Evolutionary conservation across 139 green algal genomes (phyloP).

Genomic region (Ettlia oleoabundans): DNA sequence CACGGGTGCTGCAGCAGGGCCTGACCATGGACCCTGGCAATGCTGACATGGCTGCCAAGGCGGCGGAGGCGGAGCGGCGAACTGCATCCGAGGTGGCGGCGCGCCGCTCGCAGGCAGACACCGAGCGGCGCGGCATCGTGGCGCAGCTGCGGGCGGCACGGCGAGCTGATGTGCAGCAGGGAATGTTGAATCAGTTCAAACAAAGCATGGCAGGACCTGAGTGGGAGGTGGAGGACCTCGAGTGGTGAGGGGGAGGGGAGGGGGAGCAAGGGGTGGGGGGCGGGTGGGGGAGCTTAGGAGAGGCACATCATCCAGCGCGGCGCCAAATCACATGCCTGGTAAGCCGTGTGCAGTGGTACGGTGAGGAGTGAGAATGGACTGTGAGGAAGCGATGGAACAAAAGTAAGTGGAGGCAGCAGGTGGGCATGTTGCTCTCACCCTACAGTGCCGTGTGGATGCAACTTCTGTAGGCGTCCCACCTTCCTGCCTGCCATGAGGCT

Average conservation of each 20-base stretch:
- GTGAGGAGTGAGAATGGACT: too few species aligned
- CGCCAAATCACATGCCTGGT: too few species aligned
- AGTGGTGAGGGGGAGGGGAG: conserved; percentile 51
- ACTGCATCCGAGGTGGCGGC: conserved; percentile 1
- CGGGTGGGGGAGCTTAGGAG: not conserved
- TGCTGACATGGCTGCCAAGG: conserved; percentile 24
- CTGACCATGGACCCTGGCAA: conserved; percentile 38
- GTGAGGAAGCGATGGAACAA: too few species aligned
- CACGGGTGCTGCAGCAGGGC: conserved; percentile 15
- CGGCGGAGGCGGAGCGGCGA: conserved; percentile 4
- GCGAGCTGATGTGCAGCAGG: conserved; percentile 37
- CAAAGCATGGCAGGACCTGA: conserved; percentile 68
- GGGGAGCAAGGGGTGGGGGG: not conserved
- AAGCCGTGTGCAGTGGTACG: too few species aligned
- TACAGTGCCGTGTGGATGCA: too few species aligned
- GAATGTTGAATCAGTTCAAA: conserved; percentile 69
- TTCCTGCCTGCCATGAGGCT: conserved; percentile 64
- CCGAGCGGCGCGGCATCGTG: conserved; percentile 46
- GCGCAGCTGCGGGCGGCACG: conserved; percentile 53
- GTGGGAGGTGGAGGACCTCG: conserved; percentile 79
- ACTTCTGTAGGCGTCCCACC: conserved; percentile 72
- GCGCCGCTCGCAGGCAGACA: conserved; percentile 29
- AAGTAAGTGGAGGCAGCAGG: too few species aligned
- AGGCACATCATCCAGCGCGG: too few species aligned
- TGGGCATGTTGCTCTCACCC: too few species aligned